These are phyloP conservation scores for Coniochaeta hoffmannii DNA, from an alignment of 2,329 filamentous ascomycete species.

Conservation along the genomic window DNA sequence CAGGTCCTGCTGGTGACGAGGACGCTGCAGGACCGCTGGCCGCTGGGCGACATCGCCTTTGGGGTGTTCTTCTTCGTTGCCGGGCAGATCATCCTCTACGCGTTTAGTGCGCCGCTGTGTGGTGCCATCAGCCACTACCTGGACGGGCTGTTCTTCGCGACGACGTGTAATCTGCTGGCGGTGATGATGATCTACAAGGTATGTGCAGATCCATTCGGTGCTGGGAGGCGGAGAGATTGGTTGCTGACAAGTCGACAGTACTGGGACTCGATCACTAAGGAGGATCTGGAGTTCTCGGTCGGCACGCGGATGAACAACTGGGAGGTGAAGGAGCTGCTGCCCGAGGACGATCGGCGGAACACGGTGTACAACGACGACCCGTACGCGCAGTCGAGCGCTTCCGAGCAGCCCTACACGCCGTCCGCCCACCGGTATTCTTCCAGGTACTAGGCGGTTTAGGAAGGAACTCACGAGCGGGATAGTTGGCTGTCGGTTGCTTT, in stretches of 20 bases:
- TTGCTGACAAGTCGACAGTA: constrained; percentile 48
- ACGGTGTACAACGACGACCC: constrained; percentile 67
- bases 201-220: constrained; percentile 13
- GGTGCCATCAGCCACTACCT: constrained; percentile 81
- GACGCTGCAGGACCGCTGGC: constrained; percentile 93
- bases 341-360: constrained; percentile 65
- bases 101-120: constrained; percentile 80
- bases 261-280: constrained; percentile 98
- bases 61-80: constrained; percentile 86
- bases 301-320: constrained; percentile 93
- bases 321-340: constrained; percentile 90
- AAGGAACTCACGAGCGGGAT: not conserved
- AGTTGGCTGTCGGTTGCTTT: not conserved
- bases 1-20: constrained; percentile 83
- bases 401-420: constrained; percentile 44
- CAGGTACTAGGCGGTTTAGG: constrained; percentile 31
- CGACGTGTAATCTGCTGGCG: constrained; percentile 82
- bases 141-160: constrained; percentile 90
- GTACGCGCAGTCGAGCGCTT: constrained; percentile 48
- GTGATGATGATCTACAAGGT: constrained; percentile 99
- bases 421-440: constrained; percentile 37
- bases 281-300: constrained; percentile 97
- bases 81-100: constrained; percentile 89
- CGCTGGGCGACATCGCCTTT: constrained; percentile 83
- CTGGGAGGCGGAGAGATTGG: not conserved